Evolutionary conservation across 2,329 filamentous ascomycete genomes (phyloP), one percentile per base, ranked within the genome.

Genomic region (Colletotrichum sp.): DNA sequence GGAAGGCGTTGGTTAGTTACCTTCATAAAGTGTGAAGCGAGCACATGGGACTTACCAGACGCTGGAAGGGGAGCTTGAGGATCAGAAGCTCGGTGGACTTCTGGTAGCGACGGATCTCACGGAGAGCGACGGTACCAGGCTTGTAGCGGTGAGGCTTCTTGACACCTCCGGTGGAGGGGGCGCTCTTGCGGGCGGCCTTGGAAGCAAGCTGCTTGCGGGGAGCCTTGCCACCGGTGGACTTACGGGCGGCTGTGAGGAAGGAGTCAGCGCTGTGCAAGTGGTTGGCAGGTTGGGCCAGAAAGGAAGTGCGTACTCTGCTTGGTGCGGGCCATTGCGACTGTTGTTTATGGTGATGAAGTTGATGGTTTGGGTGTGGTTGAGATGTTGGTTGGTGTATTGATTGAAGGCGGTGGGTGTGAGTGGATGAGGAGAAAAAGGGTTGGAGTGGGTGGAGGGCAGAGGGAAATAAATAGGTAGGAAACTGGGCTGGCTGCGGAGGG

Each of bases 131-230:
- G 83, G 95, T 96, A 90, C 92, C 93, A 84, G 93, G 93, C 93
- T 94, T 95, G 86, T 94, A 89, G 84, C 94, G 92, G 90, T 96
- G 94, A 88, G 95, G 95, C 94, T 97, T 97, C 94, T 97, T 97
- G 92, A 96, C 94, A 93, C 94, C 94, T 84, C 96, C 97, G 87
- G 97, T 99, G 79, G 96, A 98, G 82, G 97, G 97, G 78, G 97
- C 96, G 83, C 94, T 96, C 94, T 99, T 99, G 91, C 97, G 96
- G 84, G 97, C 96, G 81, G 96, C 97, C 95, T 98, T 98, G 92
- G 96, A 98, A 83, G 96, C 96, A 85, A 99, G 96, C 93, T 98
- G 96, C 95, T 99, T 99, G 89, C 93, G 92, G 78, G 92, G 92
- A 82, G 93, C 93, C 90, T 94, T 94, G 91, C 93, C 93, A 92